Conservation (phyloP, 2,329 filamentous ascomycete genomes). For the Penicillium sp. region DNA sequence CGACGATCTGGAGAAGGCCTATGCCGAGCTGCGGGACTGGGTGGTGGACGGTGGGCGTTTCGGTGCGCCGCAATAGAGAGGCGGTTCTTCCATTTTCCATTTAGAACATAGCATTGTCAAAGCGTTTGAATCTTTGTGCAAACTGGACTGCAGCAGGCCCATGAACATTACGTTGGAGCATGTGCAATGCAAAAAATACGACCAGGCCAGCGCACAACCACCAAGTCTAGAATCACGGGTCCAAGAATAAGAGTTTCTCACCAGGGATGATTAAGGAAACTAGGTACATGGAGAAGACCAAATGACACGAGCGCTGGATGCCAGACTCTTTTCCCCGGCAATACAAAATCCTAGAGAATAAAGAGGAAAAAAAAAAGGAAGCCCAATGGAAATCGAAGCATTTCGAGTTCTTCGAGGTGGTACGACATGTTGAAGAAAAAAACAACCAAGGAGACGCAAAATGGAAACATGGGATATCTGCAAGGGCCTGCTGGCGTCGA, state of each 20-base stretch:
- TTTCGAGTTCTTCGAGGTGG: slow-evolving; percentile 24
- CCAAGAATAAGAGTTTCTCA: slow-evolving; percentile 32
- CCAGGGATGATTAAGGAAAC: slow-evolving; percentile 39
- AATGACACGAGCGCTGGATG: slow-evolving; percentile 33
- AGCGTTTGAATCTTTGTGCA: slow-evolving; percentile 4
- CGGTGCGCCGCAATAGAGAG: slow-evolving; percentile 30
- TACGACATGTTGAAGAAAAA: slow-evolving; percentile 24
- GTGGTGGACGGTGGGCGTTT: slow-evolving; percentile 50
- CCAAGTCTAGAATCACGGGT: neutral
- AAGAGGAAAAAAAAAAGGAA: slow-evolving; percentile 31
- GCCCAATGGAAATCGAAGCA: slow-evolving; percentile 21
- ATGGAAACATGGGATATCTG: slow-evolving; percentile 44
- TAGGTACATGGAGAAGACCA: slow-evolving; percentile 42
- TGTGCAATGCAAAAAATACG: neutral
- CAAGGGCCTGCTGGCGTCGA: slow-evolving; percentile 41
- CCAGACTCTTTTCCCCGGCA: slow-evolving; percentile 34
- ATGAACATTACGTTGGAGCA: slow-evolving; percentile 1
- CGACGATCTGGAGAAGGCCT: slow-evolving; percentile 64
- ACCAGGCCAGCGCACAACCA: neutral
- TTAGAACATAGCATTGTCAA: slow-evolving; percentile 1
- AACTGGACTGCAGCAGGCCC: neutral
- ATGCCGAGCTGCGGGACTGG: slow-evolving; percentile 57
- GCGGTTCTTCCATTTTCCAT: neutral
- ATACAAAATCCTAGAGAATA: slow-evolving; percentile 34
- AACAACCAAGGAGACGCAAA: slow-evolving; percentile 30